Evolutionary conservation across 2,329 filamentous ascomycete genomes (phyloP), one percentile per base, ranked within the genome.

Genomic region (Neofusicoccum kwambonambiense): DNA sequence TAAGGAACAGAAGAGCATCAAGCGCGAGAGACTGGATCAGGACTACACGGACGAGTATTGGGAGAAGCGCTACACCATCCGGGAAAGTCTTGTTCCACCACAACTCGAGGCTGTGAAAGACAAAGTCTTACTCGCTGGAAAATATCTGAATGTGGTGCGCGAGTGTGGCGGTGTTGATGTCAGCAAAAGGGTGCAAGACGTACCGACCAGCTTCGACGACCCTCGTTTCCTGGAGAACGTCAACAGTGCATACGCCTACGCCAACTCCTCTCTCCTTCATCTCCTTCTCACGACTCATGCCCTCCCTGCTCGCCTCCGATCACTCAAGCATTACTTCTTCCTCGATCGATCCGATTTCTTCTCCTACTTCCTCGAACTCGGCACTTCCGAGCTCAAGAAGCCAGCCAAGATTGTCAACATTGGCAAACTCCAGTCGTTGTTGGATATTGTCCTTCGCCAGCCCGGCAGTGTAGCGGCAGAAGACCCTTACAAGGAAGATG

Each of bases 21-120:
- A 90, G 65, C 87, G 95, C 45, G 95, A 98, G 75, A 86, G 91
- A 66, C 81, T 99, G 2, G 93, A 98, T 73, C 90, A 97, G 74
- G 95, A 99, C 76, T 99, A 98, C 73, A 99, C 94, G 0, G 95
- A 99, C 76, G 95, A 99, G 73, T 99, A 99, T 77, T 99, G 95
- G 95, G 95, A 99, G 76, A 92, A 96, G 73, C 86, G 95, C 68
- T 99, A 99, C 75, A 98, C 95, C 4, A 90, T 99, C 68, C 89
- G 95, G 66, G 92, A 97, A 67, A 88, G 92, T 56, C 91, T 97
- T 66, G 89, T 98, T 0, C 95, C 95, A 3, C 93, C 94, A 8
- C 95, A 99, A 74, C 85, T 99, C 4, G 90, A 95, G 74, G 88
- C 86, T 34, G 90, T 98, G 69, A 95, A 95, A 75, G 93, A 96